These are phyloP conservation scores for Teratosphaeria gauchensis DNA, from an alignment of 2,329 filamentous ascomycete species.

Conservation along the genomic window DNA sequence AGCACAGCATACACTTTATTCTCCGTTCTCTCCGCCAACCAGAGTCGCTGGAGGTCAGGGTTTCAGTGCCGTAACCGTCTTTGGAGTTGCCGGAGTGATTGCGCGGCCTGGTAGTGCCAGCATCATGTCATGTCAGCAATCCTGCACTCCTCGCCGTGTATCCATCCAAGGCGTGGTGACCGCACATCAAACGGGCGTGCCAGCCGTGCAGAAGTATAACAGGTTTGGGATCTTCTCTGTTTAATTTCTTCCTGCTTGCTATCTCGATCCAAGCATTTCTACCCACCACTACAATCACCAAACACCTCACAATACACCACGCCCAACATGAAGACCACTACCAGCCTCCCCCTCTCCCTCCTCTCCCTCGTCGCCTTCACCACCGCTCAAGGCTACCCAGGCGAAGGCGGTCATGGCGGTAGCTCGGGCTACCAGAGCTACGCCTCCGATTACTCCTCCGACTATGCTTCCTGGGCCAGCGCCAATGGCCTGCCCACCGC, in stretches of 20 bases:
- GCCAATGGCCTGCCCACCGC: conserved; percentile 16
- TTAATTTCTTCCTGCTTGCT: background rate
- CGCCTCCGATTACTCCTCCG: conserved; percentile 5
- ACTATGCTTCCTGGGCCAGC: conserved; percentile 18
- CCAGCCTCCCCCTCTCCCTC: conserved; percentile 1
- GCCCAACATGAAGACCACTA: background rate
- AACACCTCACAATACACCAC: background rate
- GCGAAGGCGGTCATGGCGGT: background rate
- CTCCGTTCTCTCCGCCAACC: background rate
- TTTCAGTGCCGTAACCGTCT: no score
- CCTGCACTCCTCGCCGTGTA: background rate
- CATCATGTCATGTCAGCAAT: background rate
- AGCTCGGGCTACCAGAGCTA: background rate
- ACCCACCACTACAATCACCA: background rate
- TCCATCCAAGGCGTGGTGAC: no score
- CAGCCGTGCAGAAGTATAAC: background rate
- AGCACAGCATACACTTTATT: background rate
- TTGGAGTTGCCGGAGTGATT: background rate
- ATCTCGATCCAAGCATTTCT: no score
- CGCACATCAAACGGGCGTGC: background rate
- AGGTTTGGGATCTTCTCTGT: background rate
- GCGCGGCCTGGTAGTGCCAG: background rate
- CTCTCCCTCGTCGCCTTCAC: conserved; percentile 8
- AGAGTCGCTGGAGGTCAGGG: no score
- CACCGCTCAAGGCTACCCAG: conserved; percentile 1